Evolutionary conservation across 371 early-diverging fungal genomes (phyloP), one percentile per base, ranked within the genome.

Genomic region (Conidiobolus incongruus): DNA sequence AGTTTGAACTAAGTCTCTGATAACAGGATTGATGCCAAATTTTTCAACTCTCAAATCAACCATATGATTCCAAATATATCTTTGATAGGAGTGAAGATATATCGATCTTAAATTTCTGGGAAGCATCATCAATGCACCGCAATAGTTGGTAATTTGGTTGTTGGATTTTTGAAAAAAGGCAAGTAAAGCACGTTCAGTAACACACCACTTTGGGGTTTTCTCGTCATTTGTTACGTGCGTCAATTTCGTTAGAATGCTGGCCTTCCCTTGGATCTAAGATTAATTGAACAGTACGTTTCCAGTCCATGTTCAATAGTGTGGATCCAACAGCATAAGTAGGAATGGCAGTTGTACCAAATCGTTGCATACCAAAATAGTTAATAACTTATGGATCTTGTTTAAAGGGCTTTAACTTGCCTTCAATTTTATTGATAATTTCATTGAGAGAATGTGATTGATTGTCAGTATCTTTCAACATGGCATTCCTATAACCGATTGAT

Each of bases 301-400:
- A 96, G 7, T 91, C 53, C 15, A 62, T 70, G 34, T 76, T 59
- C 31, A 98, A 57, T 47, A 94, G 63, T 0, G 70, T 68, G 5
- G 76, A 56, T 2, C 99, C 99, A 19, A 94, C 65, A 11, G 67
- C 63, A 52, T 94, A 88, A 2, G 97, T 92, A 13, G 77, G 65
- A 26, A 88, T 65, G 3, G 68, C 56, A 13, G 76, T 62, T 5
- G 88, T 86, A 17, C 99, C 99, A 58, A 99, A 99, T 29, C 99
- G 68, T 59, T 99, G 99, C 81, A 86, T 83, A 5, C 60, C 99
- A 62, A 75, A 99, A 63, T 98, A 99, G 59, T 99, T 99, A 51
- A 96, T 67, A 54, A 94, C 98, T 1, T 92, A 92, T 29, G 60
- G 57, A 2, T 65, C 51, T 12, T 62, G 52, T 11, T 91, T 58